These are phyloP conservation scores for Trametes versicolor DNA, from an alignment of 1,284 basidiomycete genomes.

Conservation along the genomic window DNA sequence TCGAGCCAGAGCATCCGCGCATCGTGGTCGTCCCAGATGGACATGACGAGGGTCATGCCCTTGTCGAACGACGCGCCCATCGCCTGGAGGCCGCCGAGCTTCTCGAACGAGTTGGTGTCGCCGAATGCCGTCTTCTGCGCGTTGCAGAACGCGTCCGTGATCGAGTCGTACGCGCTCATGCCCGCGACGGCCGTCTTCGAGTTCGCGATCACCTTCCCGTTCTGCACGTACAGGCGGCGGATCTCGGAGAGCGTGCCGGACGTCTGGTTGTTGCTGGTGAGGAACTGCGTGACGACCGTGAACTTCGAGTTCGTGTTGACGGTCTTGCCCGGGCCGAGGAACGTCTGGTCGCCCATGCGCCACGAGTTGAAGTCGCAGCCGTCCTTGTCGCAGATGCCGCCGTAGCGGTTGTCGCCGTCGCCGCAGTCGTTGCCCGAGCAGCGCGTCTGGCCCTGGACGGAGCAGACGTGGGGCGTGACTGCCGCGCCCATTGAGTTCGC, in stretches of 20 bases:
- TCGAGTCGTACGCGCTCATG: conserved; percentile 47
- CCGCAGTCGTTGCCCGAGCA: conserved; percentile 52
- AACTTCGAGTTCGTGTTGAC: conserved; percentile 56
- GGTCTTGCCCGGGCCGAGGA: conserved; percentile 55
- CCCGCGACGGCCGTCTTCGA: conserved; percentile 55
- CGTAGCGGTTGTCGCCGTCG: conserved; percentile 47
- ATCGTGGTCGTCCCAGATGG: conserved; percentile 65
- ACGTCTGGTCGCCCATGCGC: conserved; percentile 56
- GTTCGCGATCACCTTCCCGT: conserved; percentile 61
- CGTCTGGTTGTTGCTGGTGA: conserved; percentile 54
- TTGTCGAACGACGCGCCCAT: conserved; percentile 56
- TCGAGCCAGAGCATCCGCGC: conserved; percentile 72
- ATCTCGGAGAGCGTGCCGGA: conserved; percentile 57
- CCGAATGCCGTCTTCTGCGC: conserved; percentile 50
- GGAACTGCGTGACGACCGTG: conserved; percentile 57
- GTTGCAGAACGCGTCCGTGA: conserved; percentile 50
- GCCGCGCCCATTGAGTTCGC: conserved; percentile 58
- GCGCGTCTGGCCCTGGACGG: conserved; percentile 47
- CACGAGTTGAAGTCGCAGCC: conserved; percentile 66
- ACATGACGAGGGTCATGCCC: conserved; percentile 65
- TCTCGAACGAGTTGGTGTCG: conserved; percentile 48
- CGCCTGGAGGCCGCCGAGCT: conserved; percentile 48
- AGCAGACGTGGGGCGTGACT: conserved; percentile 58
- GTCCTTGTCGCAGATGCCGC: conserved; percentile 56
- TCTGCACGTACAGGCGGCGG: conserved; percentile 63